These are phyloP conservation scores for Coemansia umbellata DNA, from an alignment of 192 early-diverging fungal species.

Conservation along the genomic window DNA sequence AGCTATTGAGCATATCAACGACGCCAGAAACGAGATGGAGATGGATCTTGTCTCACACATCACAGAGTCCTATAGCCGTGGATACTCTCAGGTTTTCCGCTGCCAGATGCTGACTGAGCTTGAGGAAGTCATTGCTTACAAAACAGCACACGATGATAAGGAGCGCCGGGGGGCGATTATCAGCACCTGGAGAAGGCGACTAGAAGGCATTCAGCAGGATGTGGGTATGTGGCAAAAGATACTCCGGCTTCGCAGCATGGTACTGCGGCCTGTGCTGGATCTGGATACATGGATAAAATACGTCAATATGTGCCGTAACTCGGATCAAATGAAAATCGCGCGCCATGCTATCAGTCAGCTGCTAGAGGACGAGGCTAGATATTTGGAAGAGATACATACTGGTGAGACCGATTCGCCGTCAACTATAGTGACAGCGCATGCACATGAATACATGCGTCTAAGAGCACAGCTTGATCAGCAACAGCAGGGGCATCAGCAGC, in stretches of 20 bases:
- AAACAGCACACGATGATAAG: conserved; percentile 73
- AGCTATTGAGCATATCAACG: conserved; percentile 72
- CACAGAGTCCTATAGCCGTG: conserved; percentile 91
- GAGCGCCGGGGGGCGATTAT: conserved; percentile 73
- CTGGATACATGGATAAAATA: conserved; percentile 97
- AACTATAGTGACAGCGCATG: conserved; percentile 11
- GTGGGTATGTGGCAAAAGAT: conserved; percentile 96
- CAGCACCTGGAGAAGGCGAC: conserved; percentile 79
- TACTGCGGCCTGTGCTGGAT: conserved; percentile 85
- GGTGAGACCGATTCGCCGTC: conserved; percentile 13
- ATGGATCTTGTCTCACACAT: conserved; percentile 84
- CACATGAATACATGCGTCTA: conserved; percentile 21
- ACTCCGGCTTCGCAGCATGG: conserved; percentile 81
- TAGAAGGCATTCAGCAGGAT: conserved; percentile 85
- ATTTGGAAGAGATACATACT: conserved; percentile 19
- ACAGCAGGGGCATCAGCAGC: background rate
- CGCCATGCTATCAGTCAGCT: conserved; percentile 35
- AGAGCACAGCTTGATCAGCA: conserved; percentile 9
- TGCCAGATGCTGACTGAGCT: conserved; percentile 97
- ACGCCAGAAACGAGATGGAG: conserved; percentile 81
- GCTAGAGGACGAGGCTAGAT: conserved; percentile 25
- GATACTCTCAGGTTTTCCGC: conserved; percentile 82
- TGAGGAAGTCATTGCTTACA: conserved; percentile 94
- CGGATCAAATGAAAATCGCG: conserved; percentile 57
- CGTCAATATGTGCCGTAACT: conserved; percentile 89